phyloP scores from a whole-genome alignment of 495 filamentous ascomycete species.

The Pseudevernia furfuracea region DNA sequence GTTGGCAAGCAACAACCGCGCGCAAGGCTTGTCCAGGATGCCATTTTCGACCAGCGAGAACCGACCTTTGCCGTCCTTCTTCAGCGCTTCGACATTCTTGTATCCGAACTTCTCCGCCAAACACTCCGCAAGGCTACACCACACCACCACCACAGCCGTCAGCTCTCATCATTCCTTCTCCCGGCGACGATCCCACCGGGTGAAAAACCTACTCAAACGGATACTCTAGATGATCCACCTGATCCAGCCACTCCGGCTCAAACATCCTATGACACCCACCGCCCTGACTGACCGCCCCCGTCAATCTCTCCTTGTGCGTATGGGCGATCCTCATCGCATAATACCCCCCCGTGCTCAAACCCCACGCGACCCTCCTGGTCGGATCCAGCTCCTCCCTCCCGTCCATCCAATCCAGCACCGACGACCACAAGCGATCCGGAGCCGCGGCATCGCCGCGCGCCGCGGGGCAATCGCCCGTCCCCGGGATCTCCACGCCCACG shows the following conservation, averaged over 20 bases:
- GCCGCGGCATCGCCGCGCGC: conserved; percentile 45
- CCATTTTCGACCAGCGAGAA: conserved; percentile 69
- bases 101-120: conserved; percentile 69
- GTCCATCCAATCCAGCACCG: conserved; percentile 59
- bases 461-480: conserved; percentile 71
- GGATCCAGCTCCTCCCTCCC: conserved; percentile 52
- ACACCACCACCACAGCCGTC: not conserved
- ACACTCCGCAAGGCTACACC: conserved; percentile 48
- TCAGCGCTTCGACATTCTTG: conserved; percentile 49
- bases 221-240: conserved; percentile 69
- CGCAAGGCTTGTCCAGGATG: conserved; percentile 54
- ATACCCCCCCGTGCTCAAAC: conserved; percentile 66
- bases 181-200: too few species aligned
- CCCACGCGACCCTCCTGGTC: conserved; percentile 57
- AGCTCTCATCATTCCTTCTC: too few species aligned
- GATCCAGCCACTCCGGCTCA: conserved; percentile 53
- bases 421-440: conserved; percentile 47
- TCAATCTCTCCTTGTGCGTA: conserved; percentile 54
- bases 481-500: conserved; percentile 67
- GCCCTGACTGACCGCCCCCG: conserved; percentile 59
- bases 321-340: conserved; percentile 68
- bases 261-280: conserved; percentile 68
- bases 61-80: conserved; percentile 53
- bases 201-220: conserved; percentile 63
- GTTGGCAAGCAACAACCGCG: conserved; percentile 61